These are phyloP conservation scores for Barnettozyma wickerhamii DNA, from an alignment of 805 yeast genomes.

Conservation along the genomic window DNA sequence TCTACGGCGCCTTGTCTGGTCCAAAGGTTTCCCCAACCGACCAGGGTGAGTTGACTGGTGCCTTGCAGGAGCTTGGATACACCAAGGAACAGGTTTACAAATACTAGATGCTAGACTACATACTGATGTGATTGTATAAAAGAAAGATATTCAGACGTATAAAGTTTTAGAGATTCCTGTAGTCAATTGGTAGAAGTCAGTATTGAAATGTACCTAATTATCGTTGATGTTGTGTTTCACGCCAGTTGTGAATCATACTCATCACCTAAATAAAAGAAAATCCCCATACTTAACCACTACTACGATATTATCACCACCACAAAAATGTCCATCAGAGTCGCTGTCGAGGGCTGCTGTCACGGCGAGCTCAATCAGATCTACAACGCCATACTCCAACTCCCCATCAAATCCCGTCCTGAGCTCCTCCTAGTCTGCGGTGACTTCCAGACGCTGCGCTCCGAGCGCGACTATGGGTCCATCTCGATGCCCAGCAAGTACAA, in stretches of 20 bases:
- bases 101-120: conserved; percentile 46
- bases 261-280: background rate
- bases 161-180: too few species aligned
- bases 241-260: background rate
- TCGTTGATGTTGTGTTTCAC: too few species aligned
- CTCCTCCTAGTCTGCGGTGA: conserved; percentile 84
- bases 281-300: background rate
- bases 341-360: conserved; percentile 89
- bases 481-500: conserved; percentile 79
- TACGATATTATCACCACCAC: background rate
- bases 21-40: conserved; percentile 77
- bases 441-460: conserved; percentile 73
- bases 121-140: background rate
- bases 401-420: conserved; percentile 33
- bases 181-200: too few species aligned
- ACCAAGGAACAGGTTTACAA: conserved; percentile 84
- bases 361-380: conserved; percentile 70
- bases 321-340: conserved; percentile 35
- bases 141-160: too few species aligned
- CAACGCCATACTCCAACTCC: background rate
- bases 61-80: conserved; percentile 84
- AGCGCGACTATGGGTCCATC: conserved; percentile 60
- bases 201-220: too few species aligned
- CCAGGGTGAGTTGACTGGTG: conserved; percentile 93
- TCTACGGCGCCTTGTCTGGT: conserved; percentile 87